These are phyloP conservation scores for Aspergillus hortae DNA, from an alignment of 2,329 filamentous ascomycete genomes.

Conservation along the genomic window DNA sequence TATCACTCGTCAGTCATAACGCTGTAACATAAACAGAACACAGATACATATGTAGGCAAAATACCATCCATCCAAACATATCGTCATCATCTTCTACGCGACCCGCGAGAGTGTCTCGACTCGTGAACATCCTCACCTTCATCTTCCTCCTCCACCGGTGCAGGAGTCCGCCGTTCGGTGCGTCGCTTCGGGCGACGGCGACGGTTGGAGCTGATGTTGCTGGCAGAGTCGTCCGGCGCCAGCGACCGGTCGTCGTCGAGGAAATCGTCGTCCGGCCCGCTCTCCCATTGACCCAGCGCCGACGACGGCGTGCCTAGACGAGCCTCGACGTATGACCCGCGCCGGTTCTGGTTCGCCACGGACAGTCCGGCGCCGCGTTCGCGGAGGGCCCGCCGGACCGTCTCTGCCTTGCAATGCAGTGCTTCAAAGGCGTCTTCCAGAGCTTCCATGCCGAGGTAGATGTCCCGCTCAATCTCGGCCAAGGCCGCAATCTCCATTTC, in stretches of 20 bases:
- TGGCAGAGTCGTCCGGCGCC: slow-evolving; percentile 48
- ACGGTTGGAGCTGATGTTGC: slow-evolving; percentile 47
- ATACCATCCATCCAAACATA: background rate
- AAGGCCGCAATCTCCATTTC: slow-evolving; percentile 88
- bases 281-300: slow-evolving; percentile 34
- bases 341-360: slow-evolving; percentile 43
- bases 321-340: slow-evolving; percentile 40
- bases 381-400: slow-evolving; percentile 72
- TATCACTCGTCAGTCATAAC: slow-evolving; percentile 6
- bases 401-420: slow-evolving; percentile 80
- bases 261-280: slow-evolving; percentile 43
- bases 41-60: background rate
- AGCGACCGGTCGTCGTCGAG: slow-evolving; percentile 44
- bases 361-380: slow-evolving; percentile 76
- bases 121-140: slow-evolving; percentile 33
- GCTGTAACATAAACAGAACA: background rate
- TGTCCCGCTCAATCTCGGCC: slow-evolving; percentile 87
- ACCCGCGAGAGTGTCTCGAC: slow-evolving; percentile 13
- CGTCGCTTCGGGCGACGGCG: slow-evolving; percentile 44
- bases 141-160: slow-evolving; percentile 47
- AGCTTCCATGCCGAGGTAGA: slow-evolving; percentile 89
- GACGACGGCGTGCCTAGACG: slow-evolving; percentile 42
- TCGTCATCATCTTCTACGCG: slow-evolving; percentile 1
- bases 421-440: slow-evolving; percentile 92
- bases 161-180: slow-evolving; percentile 47